Evolutionary conservation across 2,329 filamentous ascomycete species (phyloP).

Genomic region (Fusarium nodosum): DNA sequence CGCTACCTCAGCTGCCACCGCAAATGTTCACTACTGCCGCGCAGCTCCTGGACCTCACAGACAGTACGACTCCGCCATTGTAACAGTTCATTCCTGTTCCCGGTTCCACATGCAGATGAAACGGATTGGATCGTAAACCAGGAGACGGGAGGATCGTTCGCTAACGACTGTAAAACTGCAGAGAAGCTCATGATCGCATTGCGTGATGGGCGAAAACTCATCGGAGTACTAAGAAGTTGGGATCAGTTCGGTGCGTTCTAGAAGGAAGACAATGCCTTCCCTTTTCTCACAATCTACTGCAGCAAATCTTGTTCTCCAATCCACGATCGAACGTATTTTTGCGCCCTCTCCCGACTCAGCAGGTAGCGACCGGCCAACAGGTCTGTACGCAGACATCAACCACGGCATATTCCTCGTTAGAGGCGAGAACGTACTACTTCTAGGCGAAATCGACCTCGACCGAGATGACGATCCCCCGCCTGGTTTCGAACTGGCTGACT

Average conservation of each 20-base stretch:
- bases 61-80: conserved; percentile 76
- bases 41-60: conserved; percentile 93
- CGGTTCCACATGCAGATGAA: conserved; percentile 9
- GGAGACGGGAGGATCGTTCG: conserved; percentile 42
- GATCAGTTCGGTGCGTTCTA: conserved; percentile 88
- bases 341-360: conserved; percentile 64
- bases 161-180: conserved; percentile 58
- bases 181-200: conserved; percentile 95
- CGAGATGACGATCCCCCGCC: conserved; percentile 90
- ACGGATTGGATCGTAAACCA: conserved; percentile 6
- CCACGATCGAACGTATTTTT: conserved; percentile 91
- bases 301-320: conserved; percentile 96
- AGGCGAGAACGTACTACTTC: conserved; percentile 95
- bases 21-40: conserved; percentile 99
- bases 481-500: conserved; percentile 74
- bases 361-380: conserved; percentile 54
- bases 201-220: conserved; percentile 92
- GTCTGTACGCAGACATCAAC: conserved; percentile 84
- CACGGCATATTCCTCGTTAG: conserved; percentile 92
- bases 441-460: conserved; percentile 97
- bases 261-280: background rate
- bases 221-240: conserved; percentile 94
- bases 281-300: conserved; percentile 33
- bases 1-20: conserved; percentile 77
- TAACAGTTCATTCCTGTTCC: conserved; percentile 25